Base-by-base conservation (phyloP, 179 eudicot genomes). In the Beta corolliflora region DNA sequence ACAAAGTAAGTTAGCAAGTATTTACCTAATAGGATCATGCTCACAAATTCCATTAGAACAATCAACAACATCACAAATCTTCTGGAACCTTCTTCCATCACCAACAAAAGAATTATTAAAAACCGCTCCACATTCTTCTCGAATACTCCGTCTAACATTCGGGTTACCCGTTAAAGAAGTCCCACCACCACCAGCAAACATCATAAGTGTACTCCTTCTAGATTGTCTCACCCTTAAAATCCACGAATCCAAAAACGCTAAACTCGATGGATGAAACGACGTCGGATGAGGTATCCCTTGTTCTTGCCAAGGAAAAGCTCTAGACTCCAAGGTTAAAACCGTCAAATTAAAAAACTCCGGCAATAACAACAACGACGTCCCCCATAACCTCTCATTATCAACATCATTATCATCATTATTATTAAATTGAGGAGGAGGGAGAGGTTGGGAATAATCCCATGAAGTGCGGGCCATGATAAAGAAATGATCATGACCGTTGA, bases 151-250 rank as follows among this genome's bases (percentile, higher is more conserved):
- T 36, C 98, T 70, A 1, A 92, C 83, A 80, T 92, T 95, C 5
- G 91, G 96, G n/a, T 66, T 77, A 1, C 87, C 87, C 0, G 88
- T 73, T 1, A 85, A 25, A 0, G 94, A 89, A 0, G 87, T 85
- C 50, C 98, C 99, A 7, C 98, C 99, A 0, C 99, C 99, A 0
- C 94, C 99, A 13, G 94, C 99, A 41, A 95, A 95, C 65, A 94
- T 16, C 97, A 91, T 92, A 5, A 94, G 72, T 0, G 90, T 85
- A 25, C 86, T 88, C 84, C 98, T 64, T 45, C 86, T 66, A 14
- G 99, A 90, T 5, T 80, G 83, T n/a, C 91, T 56, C 1, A 89
- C 94, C 18, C 99, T 71, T 7, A 46, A 66, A 5, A 92, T 50
- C 99, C 99, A 95, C 18, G 91, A 79, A 0, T 95, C 95, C 41